Conservation (phyloP, 768 basidiomycete genomes). For the Pleurotus platypus region DNA sequence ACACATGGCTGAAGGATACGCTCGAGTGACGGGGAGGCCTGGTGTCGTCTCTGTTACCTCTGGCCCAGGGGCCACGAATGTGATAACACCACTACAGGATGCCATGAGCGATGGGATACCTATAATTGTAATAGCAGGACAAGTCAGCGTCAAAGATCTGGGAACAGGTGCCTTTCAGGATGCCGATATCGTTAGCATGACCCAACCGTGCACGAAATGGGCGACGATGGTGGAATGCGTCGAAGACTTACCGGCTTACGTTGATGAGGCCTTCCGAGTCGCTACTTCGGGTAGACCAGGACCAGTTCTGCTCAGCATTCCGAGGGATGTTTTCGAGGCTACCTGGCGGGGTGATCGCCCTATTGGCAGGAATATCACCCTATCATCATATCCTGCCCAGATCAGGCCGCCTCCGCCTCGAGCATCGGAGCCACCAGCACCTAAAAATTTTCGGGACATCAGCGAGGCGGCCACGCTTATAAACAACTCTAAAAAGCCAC, state of each 20-base stretch:
- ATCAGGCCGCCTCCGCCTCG: slow-evolving; percentile 45
- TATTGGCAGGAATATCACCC: slow-evolving; percentile 40
- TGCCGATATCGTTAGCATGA: slow-evolving; percentile 95
- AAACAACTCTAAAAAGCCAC: slow-evolving; percentile 84
- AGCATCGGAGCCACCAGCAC: slow-evolving; percentile 25
- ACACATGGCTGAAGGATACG: slow-evolving; percentile 99
- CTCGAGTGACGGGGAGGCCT: slow-evolving; percentile 94
- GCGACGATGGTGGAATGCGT: slow-evolving; percentile 99
- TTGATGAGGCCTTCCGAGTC: slow-evolving; percentile 99
- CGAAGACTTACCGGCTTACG: slow-evolving; percentile 85
- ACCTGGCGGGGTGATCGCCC: slow-evolving; percentile 81
- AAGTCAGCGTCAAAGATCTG: slow-evolving; percentile 96
- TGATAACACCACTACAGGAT: slow-evolving; percentile 97
- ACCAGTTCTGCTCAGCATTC: slow-evolving; percentile 95
- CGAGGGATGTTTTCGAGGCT: slow-evolving; percentile 96
- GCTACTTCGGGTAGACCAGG: slow-evolving; percentile 96
- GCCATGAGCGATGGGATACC: slow-evolving; percentile 93
- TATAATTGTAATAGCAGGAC: slow-evolving; percentile 91
- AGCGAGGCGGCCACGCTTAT: slow-evolving; percentile 85
- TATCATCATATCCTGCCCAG: too few species aligned
- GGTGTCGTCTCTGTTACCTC: slow-evolving; percentile 98
- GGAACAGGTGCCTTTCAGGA: slow-evolving; percentile 99
- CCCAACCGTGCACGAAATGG: slow-evolving; percentile 97
- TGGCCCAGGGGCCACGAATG: slow-evolving; percentile 96
- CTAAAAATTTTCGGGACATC: slow-evolving; percentile 61